Evolutionary conservation across 257 asterid species (phyloP), one percentile per base, ranked within the genome.

Genomic region (Galeopsis tetrahit): DNA sequence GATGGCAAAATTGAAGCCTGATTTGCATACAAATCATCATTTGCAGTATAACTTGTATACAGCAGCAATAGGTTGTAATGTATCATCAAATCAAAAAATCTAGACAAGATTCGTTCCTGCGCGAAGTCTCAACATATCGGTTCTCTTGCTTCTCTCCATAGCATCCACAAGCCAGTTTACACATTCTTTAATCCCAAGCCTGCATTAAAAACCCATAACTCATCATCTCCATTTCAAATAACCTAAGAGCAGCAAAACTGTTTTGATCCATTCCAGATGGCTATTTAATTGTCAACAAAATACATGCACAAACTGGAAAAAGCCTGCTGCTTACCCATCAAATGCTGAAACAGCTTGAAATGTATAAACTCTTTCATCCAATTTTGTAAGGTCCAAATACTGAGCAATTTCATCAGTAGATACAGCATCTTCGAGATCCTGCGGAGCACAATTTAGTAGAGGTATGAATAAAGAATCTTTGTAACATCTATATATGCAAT

Each of bases 131-230:
- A 92, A 75, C 70, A 63, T 82, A 71, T 92, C 97, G 10, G 95
- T 88, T 82, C 97, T 84, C 85, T 88, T 85, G 71, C 97, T 90
- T 75, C 93, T 88, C 86, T 90, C 98, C 95, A 90, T 92, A 13
- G 81, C 91, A 77, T 88, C 95, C 64, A 90, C 88, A 17, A 92
- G 92, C 98, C 98, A 92, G 80, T 92, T 86, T 63, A 88, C 87
- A 59, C 98, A 77, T 85, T 88, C 97, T 85, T 88, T 92, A 58
- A 92, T 85, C 69, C 98, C 97, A 32, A 83, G 72, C 85, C 96
- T 92, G 92, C 80, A 69, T 51, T 60, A 70, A 61, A 63, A 60
- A 42, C 63, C 13, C 61, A 62, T 44, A 53, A 72, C 56, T 56
- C 36, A 59, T 69, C 14, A 49, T 53, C 34, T 73, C 28, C 64